Evolutionary conservation across 2,329 filamentous ascomycete genomes (phyloP), one percentile per base, ranked within the genome.

Genomic region (Rasamsonia emersonii): DNA sequence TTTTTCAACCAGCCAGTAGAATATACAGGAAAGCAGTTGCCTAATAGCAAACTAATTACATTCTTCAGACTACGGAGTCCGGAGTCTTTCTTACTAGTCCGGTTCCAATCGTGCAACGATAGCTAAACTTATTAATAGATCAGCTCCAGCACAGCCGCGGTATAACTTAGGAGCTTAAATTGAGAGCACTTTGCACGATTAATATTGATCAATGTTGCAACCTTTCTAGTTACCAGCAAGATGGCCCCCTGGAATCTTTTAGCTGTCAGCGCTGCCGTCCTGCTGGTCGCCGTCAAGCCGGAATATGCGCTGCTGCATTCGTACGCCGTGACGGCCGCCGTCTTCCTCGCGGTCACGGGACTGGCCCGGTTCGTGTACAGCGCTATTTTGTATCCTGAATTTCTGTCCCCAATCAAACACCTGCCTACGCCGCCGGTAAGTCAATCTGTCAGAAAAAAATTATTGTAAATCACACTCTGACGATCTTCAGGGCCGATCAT

Each of bases 321-420:
- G 2, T 51, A 44, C 27, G 9, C 38, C 8, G 33, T 36, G 18
- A 58, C 54, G 0, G 43, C 44, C 7, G 23, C 37, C 3, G 18
- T 45, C 7, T 31, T 53, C 1, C 47, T 53, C 18, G 19, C 42
- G 1, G 24, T 47, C 9, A 32, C 54, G 13, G 46, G 39, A 19
- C 5, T 43, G 2, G 36, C 44, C 5, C 50, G 43, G 24, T 18
- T 51, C 3, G 4, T 58, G 4, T 60, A 61, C 39, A 35, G 24
- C 16, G 46, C 71, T 0, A 30, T 77, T 7, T 44, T 81, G 25
- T 79, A 75, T 44, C 77, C 76, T 3, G 55, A 63, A 19, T 71
- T 65, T 38, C 59, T 80, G 38, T 76, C 68, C 23, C 74, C 75
- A 3, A 44, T 81, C 28, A 66, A 71, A 38, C 57, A 75, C 44